These are phyloP conservation scores for Candida schatavii DNA, from an alignment of 805 yeast genomes.

Conservation along the genomic window DNA sequence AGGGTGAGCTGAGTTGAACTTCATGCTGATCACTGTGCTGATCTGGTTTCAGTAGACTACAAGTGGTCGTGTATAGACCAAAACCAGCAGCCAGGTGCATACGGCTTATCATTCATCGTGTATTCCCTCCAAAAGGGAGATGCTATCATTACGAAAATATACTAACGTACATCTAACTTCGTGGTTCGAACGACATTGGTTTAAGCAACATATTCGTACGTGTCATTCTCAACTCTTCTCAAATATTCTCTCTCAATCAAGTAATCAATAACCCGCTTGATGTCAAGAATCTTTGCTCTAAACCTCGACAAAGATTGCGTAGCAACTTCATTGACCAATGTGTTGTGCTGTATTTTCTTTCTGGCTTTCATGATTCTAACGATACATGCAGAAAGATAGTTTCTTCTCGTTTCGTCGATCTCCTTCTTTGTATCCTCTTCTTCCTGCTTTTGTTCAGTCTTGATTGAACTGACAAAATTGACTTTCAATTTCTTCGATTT, in stretches of 20 bases:
- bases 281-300: conserved; percentile 79
- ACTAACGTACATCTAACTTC: no score
- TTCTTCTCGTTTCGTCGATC: conserved; percentile 81
- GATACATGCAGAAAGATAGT: conserved; percentile 86
- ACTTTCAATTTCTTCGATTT: conserved; percentile 81
- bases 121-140: no score
- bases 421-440: conserved; percentile 73
- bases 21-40: no score
- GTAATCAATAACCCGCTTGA: conserved; percentile 80
- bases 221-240: conserved; percentile 68
- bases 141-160: no score
- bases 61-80: no score
- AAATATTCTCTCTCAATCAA: conserved; percentile 85
- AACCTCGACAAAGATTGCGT: conserved; percentile 82
- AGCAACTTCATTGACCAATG: conserved; percentile 81
- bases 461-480: conserved; percentile 65
- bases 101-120: no score
- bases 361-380: conserved; percentile 97
- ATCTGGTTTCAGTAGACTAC: no score
- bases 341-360: conserved; percentile 72
- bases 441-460: conserved; percentile 64
- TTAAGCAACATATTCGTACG: conserved; percentile 79
- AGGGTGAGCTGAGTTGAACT: no score
- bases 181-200: no score
- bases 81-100: no score